Evolutionary conservation across 768 basidiomycete genomes (phyloP).

Genomic region (Lentinula aciculospora): DNA sequence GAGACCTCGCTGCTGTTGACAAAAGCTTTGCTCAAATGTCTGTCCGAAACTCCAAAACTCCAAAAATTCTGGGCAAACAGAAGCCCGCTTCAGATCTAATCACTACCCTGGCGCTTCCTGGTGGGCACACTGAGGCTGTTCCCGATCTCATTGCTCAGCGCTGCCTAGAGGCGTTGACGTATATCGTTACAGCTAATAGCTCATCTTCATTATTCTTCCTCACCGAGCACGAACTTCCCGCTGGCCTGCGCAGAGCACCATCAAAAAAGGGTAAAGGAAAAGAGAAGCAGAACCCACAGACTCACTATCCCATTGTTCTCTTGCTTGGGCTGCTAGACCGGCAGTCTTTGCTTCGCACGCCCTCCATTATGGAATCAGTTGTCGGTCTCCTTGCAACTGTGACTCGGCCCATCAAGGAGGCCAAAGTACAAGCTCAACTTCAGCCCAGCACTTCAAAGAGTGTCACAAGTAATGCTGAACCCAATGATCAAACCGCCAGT

Average conservation of each 20-base stretch:
- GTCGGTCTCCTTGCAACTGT: constrained; percentile 84
- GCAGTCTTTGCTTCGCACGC: constrained; percentile 77
- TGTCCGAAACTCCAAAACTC: constrained; percentile 51
- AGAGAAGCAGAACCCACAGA: constrained; percentile 76
- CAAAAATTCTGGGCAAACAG: constrained; percentile 67
- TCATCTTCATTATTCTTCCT: constrained; percentile 89
- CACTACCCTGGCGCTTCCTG: constrained; percentile 41
- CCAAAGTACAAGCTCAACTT: constrained; percentile 18
- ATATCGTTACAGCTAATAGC: constrained; percentile 83
- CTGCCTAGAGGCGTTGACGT: constrained; percentile 85
- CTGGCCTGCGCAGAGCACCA: constrained; percentile 60
- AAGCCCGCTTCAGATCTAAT: constrained; percentile 51
- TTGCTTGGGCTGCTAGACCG: constrained; percentile 86
- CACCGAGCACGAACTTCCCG: constrained; percentile 87
- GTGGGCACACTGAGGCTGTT: constrained; percentile 68
- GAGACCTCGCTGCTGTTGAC: constrained; percentile 87
- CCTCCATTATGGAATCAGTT: constrained; percentile 89
- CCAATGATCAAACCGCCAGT: constrained; percentile 12
- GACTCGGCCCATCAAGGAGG: constrained; percentile 73
- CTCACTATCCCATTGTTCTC: constrained; percentile 88
- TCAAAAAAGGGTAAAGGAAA: constrained; percentile 94
- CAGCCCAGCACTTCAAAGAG: constrained; percentile 1
- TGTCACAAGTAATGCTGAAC: not conserved
- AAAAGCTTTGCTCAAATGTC: constrained; percentile 92
- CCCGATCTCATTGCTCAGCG: constrained; percentile 94